phyloP scores from a whole-genome alignment of 179 eudicot species.

The Beta macrorhiza region DNA sequence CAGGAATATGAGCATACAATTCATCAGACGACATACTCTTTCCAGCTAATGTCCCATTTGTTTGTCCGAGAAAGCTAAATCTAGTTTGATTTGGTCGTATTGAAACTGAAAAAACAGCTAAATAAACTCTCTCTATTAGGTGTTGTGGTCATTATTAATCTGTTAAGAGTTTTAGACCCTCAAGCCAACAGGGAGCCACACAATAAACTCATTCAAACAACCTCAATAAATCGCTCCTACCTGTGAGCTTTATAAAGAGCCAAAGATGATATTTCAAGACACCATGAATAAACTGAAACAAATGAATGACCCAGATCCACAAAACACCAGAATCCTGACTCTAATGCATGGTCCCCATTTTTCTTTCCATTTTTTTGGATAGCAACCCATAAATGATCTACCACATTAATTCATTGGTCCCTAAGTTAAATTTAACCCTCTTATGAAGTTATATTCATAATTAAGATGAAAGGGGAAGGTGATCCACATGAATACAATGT shows the following conservation, averaged over 20 bases:
- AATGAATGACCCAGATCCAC: conserved; percentile 21
- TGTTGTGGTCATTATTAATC: too few species aligned
- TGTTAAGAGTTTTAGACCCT: too few species aligned
- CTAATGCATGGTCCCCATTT: conserved; percentile 23
- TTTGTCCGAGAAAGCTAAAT: not conserved
- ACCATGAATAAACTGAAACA: not conserved
- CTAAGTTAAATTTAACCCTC: conserved; percentile 1
- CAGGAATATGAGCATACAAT: too few species aligned
- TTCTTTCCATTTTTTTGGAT: not conserved
- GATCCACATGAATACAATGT: not conserved
- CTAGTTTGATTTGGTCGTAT: not conserved
- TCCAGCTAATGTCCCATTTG: not conserved
- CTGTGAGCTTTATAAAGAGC: not conserved
- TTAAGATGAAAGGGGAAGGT: not conserved
- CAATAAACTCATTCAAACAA: not conserved
- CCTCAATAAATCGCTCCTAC: not conserved
- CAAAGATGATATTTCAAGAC: too few species aligned
- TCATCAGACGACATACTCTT: not conserved
- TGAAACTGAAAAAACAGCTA: too few species aligned
- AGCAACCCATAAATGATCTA: conserved; percentile 3
- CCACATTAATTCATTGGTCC: conserved; percentile 15
- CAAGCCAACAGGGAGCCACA: not conserved
- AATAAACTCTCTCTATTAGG: too few species aligned
- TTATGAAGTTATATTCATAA: not conserved
- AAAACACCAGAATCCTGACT: conserved; percentile 16